A percentile compares a stretch with the other conserved stretches of the same genome.
phyloP scores from a whole-genome alignment of 2,329 filamentous ascomycete genomes.

The Phialocephala sp. region DNA sequence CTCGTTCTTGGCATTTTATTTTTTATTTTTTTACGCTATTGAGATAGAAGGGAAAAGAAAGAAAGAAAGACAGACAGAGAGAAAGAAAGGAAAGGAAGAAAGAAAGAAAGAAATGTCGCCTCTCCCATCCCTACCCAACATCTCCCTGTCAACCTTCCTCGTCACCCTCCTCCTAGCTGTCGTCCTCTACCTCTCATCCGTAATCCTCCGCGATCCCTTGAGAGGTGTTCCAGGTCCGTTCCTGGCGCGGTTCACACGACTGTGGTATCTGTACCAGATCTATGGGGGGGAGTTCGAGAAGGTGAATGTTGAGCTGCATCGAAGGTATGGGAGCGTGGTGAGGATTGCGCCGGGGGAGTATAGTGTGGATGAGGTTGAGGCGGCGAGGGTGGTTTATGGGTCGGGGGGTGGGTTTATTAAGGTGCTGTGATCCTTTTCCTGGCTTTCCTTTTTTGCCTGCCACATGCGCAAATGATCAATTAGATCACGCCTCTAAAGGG shows the following conservation, averaged over 20 bases:
- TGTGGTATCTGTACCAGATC: constrained; percentile 51
- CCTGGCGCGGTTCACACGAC: constrained; percentile 49
- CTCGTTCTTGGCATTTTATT: too few relatives aligned
- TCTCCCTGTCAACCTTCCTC: too few relatives aligned
- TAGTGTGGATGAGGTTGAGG: neutral
- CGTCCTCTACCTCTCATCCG: neutral
- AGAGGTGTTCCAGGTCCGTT: constrained; percentile 51
- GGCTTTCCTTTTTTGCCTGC: too few relatives aligned
- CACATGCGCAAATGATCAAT: too few relatives aligned
- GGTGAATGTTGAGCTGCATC: constrained; percentile 48
- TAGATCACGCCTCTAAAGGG: constrained; percentile 14
- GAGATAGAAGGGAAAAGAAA: too few relatives aligned
- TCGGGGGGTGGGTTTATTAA: neutral
- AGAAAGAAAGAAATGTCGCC: too few relatives aligned
- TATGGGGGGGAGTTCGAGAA: constrained; percentile 46
- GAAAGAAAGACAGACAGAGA: too few relatives aligned
- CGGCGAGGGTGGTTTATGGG: neutral
- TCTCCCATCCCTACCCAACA: too few relatives aligned
- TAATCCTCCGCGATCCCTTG: too few relatives aligned
- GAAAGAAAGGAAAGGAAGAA: too few relatives aligned
- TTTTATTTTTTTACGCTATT: too few relatives aligned
- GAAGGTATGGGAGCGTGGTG: constrained; percentile 43
- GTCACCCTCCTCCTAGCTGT: neutral
- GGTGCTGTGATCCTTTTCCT: too few relatives aligned
- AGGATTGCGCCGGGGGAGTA: neutral